Base-by-base conservation (phyloP, 2,329 filamentous ascomycete genomes). In the Paracoccidioides brasiliensis region DNA sequence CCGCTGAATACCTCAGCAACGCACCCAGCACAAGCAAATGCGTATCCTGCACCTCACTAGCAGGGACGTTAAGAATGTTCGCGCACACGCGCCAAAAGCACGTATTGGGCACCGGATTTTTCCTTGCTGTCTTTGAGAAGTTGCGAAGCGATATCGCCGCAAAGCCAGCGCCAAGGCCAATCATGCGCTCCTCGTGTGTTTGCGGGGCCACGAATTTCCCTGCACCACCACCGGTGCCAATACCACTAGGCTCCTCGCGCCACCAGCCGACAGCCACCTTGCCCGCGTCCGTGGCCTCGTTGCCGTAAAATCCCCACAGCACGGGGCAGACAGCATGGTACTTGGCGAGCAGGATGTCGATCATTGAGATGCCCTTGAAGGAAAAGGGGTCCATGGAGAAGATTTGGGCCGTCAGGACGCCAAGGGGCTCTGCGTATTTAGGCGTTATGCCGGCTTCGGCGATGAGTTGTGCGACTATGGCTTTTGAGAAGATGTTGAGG, bases 311-410 rank as follows among this genome's bases (percentile, higher is more conserved):
- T 15, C 91, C 91, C 67, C 94, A 97, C 0, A 98, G 75, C 1
- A 90, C 84, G 0, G 93, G 91, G 64, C 89, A 95, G 3, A 81
- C 77, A 14, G 86, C 77, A 57, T 90, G 83, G 64, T 88, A 86
- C 69, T 97, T 96, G 55, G 90, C 85, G 64, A 95, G 84, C 35
- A 97, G 76, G 57, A 97, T 87, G 66, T 94, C 88, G 53, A 89
- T 84, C 56, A 95, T 76, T 0, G 84, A 79, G 50, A 79, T 71
- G 7, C 82, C 84, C 52, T 83, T 79, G 77, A 83, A 86, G 54
- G 79, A 75, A 64, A 88, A 86, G 14, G 81, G 77, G 15, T 80
- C 76, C 53, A 80, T 77, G 0, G 86, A 85, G 67, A 94, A 91
- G 35, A 94, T 78, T 60, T 84, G 81, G 5, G 85, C 85, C 0